Evolutionary conservation across 768 basidiomycete genomes (phyloP).

Genomic region (Termitomyces sp.): DNA sequence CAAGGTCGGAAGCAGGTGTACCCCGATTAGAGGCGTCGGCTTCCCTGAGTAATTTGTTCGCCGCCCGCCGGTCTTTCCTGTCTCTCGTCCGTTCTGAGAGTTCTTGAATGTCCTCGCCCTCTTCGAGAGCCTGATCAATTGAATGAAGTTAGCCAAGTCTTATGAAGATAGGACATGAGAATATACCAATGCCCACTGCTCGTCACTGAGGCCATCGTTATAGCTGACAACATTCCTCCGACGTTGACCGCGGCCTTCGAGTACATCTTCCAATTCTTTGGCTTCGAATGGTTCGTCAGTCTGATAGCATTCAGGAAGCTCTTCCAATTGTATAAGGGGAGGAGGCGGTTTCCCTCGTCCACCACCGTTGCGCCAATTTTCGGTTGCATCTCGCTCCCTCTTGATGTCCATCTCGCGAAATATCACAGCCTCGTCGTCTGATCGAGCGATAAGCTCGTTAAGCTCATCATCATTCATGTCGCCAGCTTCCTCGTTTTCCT

Average conservation of each 20-base stretch:
- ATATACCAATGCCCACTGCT: conserved; percentile 84
- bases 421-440: conserved; percentile 68
- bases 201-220: conserved; percentile 91
- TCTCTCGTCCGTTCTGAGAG: conserved; percentile 62
- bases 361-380: conserved; percentile 69
- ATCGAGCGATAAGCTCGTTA: conserved; percentile 87
- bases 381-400: conserved; percentile 64
- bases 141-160: neutral
- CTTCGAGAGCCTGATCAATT: conserved; percentile 60
- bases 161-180: neutral
- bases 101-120: conserved; percentile 78
- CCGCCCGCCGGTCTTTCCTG: conserved; percentile 59
- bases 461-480: conserved; percentile 95
- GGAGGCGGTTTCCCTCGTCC: conserved; percentile 75
- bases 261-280: conserved; percentile 54
- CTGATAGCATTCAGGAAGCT: conserved; percentile 91
- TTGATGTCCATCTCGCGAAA: conserved; percentile 84
- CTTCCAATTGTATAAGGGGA: conserved; percentile 79
- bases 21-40: conserved; percentile 58
- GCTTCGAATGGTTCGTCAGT: conserved; percentile 76
- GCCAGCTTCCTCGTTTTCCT: conserved; percentile 85
- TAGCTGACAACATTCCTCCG: conserved; percentile 84
- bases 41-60: conserved; percentile 57
- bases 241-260: conserved; percentile 84
- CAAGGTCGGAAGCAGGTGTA: conserved; percentile 63